A percentile compares a stretch with the other conserved stretches of the same genome.
These are phyloP conservation scores for Solanum hybrid DNA, from an alignment of 305 asterid genomes.

Conservation along the genomic window DNA sequence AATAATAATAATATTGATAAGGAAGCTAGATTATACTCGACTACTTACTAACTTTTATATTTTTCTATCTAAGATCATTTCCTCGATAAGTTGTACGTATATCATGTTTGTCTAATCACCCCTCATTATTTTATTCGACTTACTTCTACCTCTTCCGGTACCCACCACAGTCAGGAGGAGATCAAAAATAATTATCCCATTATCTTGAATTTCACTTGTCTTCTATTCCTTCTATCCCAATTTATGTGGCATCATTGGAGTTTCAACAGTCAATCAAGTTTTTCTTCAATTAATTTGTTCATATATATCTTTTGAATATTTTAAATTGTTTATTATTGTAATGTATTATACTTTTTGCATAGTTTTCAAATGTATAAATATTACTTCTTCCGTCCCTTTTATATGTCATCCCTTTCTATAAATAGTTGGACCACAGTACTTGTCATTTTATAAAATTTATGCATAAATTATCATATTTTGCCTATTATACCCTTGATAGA, in stretches of 20 bases:
- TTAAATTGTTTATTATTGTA: too few relatives aligned
- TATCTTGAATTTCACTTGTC: not conserved
- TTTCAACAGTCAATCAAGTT: not conserved
- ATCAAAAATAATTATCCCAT: not conserved
- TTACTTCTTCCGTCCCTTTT: too few relatives aligned
- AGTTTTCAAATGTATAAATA: too few relatives aligned
- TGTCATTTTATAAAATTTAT: too few relatives aligned
- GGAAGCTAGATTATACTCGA: not conserved
- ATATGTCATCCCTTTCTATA: too few relatives aligned
- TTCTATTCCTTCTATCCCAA: not conserved
- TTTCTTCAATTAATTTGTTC: too few relatives aligned
- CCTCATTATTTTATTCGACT: not conserved
- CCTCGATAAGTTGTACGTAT: not conserved
- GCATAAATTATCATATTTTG: too few relatives aligned
- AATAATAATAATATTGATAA: not conserved
- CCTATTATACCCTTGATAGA: too few relatives aligned
- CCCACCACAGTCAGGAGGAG: not conserved
- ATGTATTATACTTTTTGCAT: not conserved
- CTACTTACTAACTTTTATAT: not conserved
- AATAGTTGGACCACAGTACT: too few relatives aligned
- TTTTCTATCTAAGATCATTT: not conserved
- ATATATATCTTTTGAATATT: too few relatives aligned
- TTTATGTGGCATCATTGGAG: not conserved
- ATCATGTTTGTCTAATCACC: not conserved
- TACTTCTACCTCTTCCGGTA: not conserved